Evolutionary conservation across 2,329 filamentous ascomycete genomes (phyloP), one percentile per base, ranked within the genome.

Genomic region (Akanthomyces uredinophilus): DNA sequence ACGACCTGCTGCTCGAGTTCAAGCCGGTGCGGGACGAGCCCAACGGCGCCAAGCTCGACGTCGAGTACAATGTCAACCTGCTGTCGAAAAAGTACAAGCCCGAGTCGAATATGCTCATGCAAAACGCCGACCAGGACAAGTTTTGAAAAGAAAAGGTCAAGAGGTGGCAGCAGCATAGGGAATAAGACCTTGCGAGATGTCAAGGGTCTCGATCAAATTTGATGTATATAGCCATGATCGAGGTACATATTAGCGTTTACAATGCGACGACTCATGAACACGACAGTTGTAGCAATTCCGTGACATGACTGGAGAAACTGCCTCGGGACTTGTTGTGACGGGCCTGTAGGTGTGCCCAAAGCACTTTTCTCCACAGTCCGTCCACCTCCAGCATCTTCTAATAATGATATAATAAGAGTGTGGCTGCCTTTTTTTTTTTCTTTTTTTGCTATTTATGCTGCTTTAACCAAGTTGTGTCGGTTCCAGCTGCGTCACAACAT

Each of bases 1-100:
- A 56, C 11, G 53, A 56, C 10, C 18, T 56, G 53, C 41, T 56
- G 39, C 53, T 56, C 16, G 18, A 44, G 11, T 56, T 56, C 5
- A 22, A 27, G 24, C 53, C 53, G 0, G 24, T 56, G 5, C 5
- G 11, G 22, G 22, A 20, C 18, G 52, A 56, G 39, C 39, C 27
- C 24, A 18, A 16, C 27, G 53, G 41, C 29, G 53, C 53, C 11
- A 16, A 29, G 11, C 41, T 56, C 5, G 53, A 56, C 22, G 53
- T 56, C 39, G 53, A 56, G 53, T 56, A 44, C 27, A 46, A 56
- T 18, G 53, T 56, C 18, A 56, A 56, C 22, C 41, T 56, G 13
- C 39, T 56, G 24, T 56, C 53, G 16, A 56, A 56, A 44, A 46
- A 37, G 41, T 56, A 56, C 53, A 56, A 46, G 53, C 53, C 53